A percentile compares a stretch with the other conserved stretches of the same genome.
Evolutionary conservation across 2,329 filamentous ascomycete genomes (phyloP).

Genomic region (Botrytis squamosa): DNA sequence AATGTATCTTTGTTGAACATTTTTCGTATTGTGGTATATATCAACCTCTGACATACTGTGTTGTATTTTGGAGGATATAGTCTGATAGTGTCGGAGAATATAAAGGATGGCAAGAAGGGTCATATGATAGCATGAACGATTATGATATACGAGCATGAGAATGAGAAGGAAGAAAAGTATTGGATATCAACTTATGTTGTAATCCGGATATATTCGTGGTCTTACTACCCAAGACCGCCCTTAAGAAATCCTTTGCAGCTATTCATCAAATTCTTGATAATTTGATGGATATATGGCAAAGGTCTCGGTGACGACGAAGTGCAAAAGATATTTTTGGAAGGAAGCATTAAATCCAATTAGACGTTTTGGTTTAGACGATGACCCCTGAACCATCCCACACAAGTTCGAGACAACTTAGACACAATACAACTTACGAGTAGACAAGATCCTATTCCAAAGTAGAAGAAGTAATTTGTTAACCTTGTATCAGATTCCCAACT

Average conservation of each 20-base stretch:
- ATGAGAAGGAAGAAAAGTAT: neutral
- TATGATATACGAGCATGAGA: neutral
- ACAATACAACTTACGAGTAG: too few relatives aligned
- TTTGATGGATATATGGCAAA: neutral
- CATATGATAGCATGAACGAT: slow-evolving; percentile 13
- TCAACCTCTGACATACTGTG: neutral
- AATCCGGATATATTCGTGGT: neutral
- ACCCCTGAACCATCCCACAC: neutral
- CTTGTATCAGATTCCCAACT: neutral
- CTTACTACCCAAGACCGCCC: slow-evolving; percentile 7
- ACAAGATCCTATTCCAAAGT: neutral
- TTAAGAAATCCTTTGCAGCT: neutral
- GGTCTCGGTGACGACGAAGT: neutral
- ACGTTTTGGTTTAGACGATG: neutral
- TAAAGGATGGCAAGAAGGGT: neutral
- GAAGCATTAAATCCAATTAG: neutral
- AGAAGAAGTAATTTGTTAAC: neutral
- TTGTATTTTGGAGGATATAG: neutral
- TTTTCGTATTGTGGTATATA: neutral
- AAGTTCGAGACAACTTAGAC: neutral
- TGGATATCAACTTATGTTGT: neutral
- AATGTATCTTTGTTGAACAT: neutral
- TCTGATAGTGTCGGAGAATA: neutral
- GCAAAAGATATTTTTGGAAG: neutral
- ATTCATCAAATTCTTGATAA: neutral